Evolutionary conservation across 257 asterid genomes (phyloP), one percentile per base, ranked within the genome.

Genomic region (Solanum virginianum): DNA sequence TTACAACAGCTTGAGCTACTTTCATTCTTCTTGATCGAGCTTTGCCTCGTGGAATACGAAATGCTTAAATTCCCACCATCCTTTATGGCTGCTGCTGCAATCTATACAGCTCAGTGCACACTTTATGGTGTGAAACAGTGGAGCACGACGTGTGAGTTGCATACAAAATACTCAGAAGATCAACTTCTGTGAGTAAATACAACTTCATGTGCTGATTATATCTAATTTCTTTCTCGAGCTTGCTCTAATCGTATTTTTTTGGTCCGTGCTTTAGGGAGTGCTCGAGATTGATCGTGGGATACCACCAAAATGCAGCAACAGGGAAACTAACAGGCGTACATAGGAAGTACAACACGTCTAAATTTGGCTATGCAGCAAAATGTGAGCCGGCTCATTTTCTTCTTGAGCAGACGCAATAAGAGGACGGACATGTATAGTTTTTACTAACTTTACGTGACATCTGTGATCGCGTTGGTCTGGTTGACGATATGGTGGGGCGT

Each of bases 31-130:
- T 86, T 95, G 92, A 92, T 92, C 13, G 98, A 95, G 91, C 94
- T 93, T 24, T 92, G 97, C 60, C 90, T 94, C 5, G 98, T 94
- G 92, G 99, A 95, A 86, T 94, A 92, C 45, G 97, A 93, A 83
- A 94, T 94, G 98, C 92, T 95, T 7, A 91, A 91, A 55, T 93
- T 87, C 80, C 91, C 97, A 32, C 97, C 99, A 8, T 94, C 98
- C 0, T 84, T 92, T 82, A 69, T 95, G 41, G 97, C 97, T 54
- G 98, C 98, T 49, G 92, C 97, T 32, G 94, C 99, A 10, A 81
- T 93, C 77, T 91, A 88, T 74, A 91, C 97, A 0, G 98, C 98
- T 49, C 98, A 95, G 57, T 89, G 90, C n/a, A 89, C 98, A 0
- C 87, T 95, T 3, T 89, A 91, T 22, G 94, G 98, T 1, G 88